phyloP scores from a whole-genome alignment of 768 basidiomycete genomes.

The Kondoa malvinella region DNA sequence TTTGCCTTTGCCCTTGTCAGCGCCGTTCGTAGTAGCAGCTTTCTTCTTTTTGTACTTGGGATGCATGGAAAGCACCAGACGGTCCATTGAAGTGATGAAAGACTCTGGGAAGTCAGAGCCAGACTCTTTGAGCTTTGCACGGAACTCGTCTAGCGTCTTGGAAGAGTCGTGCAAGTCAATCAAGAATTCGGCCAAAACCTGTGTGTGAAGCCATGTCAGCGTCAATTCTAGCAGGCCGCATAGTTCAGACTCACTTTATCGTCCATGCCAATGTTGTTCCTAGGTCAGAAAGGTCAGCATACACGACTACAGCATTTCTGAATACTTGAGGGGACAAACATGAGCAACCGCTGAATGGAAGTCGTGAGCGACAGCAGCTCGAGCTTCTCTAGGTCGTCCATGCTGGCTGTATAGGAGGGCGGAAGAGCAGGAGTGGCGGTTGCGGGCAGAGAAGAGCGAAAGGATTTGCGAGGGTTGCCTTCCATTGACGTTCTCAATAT shows the following conservation, averaged over 20 bases:
- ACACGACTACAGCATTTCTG: not conserved
- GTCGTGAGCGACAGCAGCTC: constrained; percentile 80
- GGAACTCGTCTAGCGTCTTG: constrained; percentile 63
- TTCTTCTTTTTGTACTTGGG: constrained; percentile 68
- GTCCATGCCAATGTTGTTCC: constrained; percentile 35
- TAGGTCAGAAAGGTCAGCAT: not conserved
- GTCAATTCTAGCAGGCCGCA: too few relatives aligned
- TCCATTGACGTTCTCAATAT: too few relatives aligned
- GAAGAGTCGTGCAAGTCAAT: constrained; percentile 73
- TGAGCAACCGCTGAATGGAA: constrained; percentile 53
- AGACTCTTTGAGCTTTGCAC: constrained; percentile 53
- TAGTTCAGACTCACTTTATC: too few relatives aligned
- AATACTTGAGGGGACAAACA: not conserved
- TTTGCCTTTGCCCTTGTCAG: constrained; percentile 26
- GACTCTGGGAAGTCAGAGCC: constrained; percentile 77
- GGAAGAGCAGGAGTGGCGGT: not conserved
- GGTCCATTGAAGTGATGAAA: constrained; percentile 80
- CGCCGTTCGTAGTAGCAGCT: constrained; percentile 24
- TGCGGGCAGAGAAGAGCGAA: not conserved
- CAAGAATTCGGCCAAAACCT: constrained; percentile 78
- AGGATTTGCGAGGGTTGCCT: too few relatives aligned
- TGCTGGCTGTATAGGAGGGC: not conserved
- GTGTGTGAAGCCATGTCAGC: not conserved
- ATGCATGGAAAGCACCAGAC: constrained; percentile 82
- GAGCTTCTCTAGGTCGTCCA: constrained; percentile 52